A percentile compares a stretch with the other conserved stretches of the same genome.
phyloP scores from a whole-genome alignment of 139 green algal genomes.

The Auxenochlorella protothecoides region DNA sequence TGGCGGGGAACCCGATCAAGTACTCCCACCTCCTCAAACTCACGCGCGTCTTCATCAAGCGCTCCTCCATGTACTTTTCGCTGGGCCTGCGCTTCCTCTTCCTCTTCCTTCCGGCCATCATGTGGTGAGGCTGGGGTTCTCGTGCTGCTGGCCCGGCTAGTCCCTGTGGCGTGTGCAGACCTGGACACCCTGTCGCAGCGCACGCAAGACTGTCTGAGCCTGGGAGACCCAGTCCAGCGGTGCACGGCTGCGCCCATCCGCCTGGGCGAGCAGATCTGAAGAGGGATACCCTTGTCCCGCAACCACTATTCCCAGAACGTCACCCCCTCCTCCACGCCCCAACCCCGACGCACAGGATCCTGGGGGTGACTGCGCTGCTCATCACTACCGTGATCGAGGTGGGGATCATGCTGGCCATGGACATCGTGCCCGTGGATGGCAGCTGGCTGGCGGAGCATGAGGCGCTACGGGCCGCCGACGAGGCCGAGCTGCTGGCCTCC shows the following conservation, averaged over 20 bases:
- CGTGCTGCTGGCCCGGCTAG: no score
- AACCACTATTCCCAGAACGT: no score
- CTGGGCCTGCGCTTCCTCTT: not conserved
- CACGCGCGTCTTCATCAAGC: not conserved
- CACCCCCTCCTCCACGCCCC: no score
- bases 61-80: not conserved
- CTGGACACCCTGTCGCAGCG: no score
- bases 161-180: no score
- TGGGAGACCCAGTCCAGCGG: no score
- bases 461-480: no score
- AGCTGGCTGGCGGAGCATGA: not conserved
- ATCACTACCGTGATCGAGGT: not conserved
- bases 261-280: no score
- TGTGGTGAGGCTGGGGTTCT: not conserved
- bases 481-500: no score
- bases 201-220: no score
- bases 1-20: not conserved
- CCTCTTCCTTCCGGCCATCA: not conserved
- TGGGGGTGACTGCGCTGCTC: not conserved
- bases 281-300: no score
- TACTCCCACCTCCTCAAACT: not conserved
- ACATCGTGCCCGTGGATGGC: not conserved
- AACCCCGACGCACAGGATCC: not conserved
- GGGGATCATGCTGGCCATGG: not conserved
- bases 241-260: no score